Evolutionary conservation across 805 yeast species (phyloP).

Genomic region (Wickerhamiella kazuoi): DNA sequence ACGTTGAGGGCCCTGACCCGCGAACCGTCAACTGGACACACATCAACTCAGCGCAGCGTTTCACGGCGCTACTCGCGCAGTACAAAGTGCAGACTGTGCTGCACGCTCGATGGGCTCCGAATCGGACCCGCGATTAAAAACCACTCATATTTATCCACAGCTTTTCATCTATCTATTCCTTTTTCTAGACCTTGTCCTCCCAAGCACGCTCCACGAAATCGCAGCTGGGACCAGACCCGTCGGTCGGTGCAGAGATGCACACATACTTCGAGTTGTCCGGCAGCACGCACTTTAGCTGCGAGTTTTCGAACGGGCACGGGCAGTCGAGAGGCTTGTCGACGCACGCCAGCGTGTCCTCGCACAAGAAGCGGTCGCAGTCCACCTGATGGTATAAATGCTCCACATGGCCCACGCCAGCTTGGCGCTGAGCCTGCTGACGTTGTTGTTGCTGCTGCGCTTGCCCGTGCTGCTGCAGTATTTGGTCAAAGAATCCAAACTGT

Average conservation of each 20-base stretch:
- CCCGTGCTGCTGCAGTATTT: slow-evolving; percentile 24
- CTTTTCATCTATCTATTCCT: background rate
- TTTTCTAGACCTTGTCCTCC: slow-evolving; percentile 33
- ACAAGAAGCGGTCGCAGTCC: slow-evolving; percentile 49
- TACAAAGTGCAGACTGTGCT: slow-evolving; percentile 47
- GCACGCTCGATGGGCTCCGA: slow-evolving; percentile 72
- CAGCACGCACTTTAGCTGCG: slow-evolving; percentile 63
- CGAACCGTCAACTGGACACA: slow-evolving; percentile 12
- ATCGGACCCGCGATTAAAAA: slow-evolving; percentile 53
- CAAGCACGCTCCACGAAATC: slow-evolving; percentile 67
- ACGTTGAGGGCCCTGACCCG: slow-evolving; percentile 39
- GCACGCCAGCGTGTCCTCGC: slow-evolving; percentile 71
- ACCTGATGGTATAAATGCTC: slow-evolving; percentile 15
- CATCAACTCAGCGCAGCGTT: slow-evolving; percentile 11
- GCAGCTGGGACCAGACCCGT: slow-evolving; percentile 43
- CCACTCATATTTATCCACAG: background rate
- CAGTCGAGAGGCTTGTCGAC: slow-evolving; percentile 54
- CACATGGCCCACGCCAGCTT: slow-evolving; percentile 5
- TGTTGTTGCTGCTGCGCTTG: slow-evolving; percentile 23
- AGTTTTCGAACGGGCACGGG: slow-evolving; percentile 78
- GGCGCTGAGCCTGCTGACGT: background rate
- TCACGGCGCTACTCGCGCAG: slow-evolving; percentile 24
- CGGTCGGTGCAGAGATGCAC: slow-evolving; percentile 72
- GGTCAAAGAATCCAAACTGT: slow-evolving; percentile 30
- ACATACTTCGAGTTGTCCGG: slow-evolving; percentile 50